A percentile compares a stretch with the other conserved stretches of the same genome.
These are phyloP conservation scores for Atalantia buxifolia DNA, from an alignment of 345 rosid species.

Conservation along the genomic window DNA sequence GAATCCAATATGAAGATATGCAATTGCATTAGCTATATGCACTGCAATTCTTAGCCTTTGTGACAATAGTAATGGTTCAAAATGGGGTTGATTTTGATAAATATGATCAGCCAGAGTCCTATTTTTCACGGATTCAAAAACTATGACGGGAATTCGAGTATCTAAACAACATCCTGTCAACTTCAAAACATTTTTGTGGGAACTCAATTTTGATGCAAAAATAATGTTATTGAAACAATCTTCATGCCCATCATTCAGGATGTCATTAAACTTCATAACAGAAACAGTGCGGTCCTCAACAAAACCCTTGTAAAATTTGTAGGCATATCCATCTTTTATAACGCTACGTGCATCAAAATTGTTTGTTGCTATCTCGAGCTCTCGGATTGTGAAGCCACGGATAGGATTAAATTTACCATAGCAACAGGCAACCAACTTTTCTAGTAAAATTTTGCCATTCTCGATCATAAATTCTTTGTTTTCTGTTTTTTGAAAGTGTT, in stretches of 20 bases:
- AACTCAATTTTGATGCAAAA: not conserved
- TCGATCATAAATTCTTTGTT: not conserved
- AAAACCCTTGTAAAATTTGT: slow-evolving; percentile 5
- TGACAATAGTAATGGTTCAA: not conserved
- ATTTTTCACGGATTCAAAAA: not conserved
- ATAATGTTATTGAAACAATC: not conserved
- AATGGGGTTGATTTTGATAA: not conserved
- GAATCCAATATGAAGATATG: not conserved
- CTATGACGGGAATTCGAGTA: not conserved
- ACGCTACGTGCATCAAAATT: not conserved
- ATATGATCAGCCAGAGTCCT: not conserved
- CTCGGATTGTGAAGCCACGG: not conserved
- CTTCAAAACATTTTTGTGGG: slow-evolving; percentile 5
- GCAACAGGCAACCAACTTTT: not conserved
- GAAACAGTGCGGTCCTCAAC: not conserved
- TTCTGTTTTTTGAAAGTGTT: not conserved
- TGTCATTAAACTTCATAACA: not conserved
- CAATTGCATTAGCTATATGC: not conserved
- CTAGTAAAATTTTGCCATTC: not conserved
- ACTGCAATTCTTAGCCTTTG: slow-evolving; percentile 14
- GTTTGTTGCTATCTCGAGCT: not conserved
- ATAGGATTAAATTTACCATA: not conserved
- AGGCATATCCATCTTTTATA: not conserved
- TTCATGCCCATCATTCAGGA: not conserved
- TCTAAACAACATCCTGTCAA: slow-evolving; percentile 6